phyloP scores from a whole-genome alignment of 768 basidiomycete genomes.

The Lactifluus pinguis region DNA sequence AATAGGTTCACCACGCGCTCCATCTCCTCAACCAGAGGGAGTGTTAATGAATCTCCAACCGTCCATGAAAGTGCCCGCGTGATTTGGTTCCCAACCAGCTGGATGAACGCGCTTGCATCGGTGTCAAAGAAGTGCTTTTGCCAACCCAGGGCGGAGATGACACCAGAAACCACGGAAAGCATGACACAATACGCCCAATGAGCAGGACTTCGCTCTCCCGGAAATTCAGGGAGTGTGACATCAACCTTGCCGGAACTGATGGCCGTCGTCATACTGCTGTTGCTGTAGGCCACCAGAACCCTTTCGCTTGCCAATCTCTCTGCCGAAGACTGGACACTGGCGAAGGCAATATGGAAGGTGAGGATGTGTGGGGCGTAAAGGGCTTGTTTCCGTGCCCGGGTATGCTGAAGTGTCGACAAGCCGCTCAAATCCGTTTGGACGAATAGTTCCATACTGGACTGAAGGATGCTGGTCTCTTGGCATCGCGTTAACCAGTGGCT shows the following conservation, averaged over 20 bases:
- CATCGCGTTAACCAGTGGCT: slow-evolving; percentile 71
- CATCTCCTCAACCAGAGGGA: slow-evolving; percentile 74
- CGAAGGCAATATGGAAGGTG: slow-evolving; percentile 79
- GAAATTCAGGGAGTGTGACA: slow-evolving; percentile 55
- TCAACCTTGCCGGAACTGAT: slow-evolving; percentile 70
- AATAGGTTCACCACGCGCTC: slow-evolving; percentile 74
- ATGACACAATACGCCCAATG: slow-evolving; percentile 80
- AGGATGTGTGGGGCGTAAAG: slow-evolving; percentile 73
- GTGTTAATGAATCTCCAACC: slow-evolving; percentile 64
- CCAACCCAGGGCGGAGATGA: slow-evolving; percentile 52
- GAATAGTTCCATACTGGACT: slow-evolving; percentile 64
- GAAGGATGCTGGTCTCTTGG: slow-evolving; percentile 73
- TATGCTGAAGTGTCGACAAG: slow-evolving; percentile 52
- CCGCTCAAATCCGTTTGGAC: slow-evolving; percentile 61
- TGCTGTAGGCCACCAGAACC: slow-evolving; percentile 71
- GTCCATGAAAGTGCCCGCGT: slow-evolving; percentile 73
- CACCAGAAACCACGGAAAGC: slow-evolving; percentile 68
- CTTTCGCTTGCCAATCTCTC: slow-evolving; percentile 83
- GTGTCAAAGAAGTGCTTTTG: slow-evolving; percentile 74
- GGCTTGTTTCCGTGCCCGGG: slow-evolving; percentile 54
- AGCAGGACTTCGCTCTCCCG: slow-evolving; percentile 67
- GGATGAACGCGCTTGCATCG: slow-evolving; percentile 79
- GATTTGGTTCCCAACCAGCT: slow-evolving; percentile 77
- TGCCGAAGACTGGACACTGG: slow-evolving; percentile 65
- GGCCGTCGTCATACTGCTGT: slow-evolving; percentile 68